Evolutionary conservation across 192 early-diverging fungal species (phyloP).

Genomic region (Globomyces pollinis-pini): DNA sequence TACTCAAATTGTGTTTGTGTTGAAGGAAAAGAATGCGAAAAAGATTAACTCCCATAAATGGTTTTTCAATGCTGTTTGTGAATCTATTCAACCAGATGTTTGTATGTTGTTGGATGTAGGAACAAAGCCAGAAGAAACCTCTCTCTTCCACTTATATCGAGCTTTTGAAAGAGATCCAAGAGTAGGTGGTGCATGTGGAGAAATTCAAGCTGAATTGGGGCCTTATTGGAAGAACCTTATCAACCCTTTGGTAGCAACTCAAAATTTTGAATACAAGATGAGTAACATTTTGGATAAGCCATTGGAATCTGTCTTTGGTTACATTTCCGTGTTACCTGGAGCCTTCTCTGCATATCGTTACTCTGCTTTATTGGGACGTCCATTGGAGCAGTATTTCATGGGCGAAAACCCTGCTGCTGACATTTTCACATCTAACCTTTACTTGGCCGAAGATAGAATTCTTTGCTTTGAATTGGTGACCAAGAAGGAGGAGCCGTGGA

Average conservation of each 20-base stretch:
- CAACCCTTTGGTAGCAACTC: constrained; percentile 67
- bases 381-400: constrained; percentile 62
- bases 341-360: constrained; percentile 74
- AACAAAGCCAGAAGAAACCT: constrained; percentile 55
- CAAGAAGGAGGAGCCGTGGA: constrained; percentile 48
- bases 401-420: constrained; percentile 52
- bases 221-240: constrained; percentile 53
- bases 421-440: constrained; percentile 35
- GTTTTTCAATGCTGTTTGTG: constrained; percentile 71
- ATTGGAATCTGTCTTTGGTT: constrained; percentile 64
- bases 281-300: constrained; percentile 74
- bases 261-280: constrained; percentile 90
- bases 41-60: constrained; percentile 61
- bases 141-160: constrained; percentile 46
- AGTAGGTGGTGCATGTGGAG: constrained; percentile 74
- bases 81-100: constrained; percentile 57
- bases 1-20: constrained; percentile 41
- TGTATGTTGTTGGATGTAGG: constrained; percentile 68
- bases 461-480: constrained; percentile 77
- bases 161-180: constrained; percentile 59
- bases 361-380: constrained; percentile 50
- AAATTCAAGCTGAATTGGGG: constrained; percentile 57
- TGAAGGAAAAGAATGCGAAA: constrained; percentile 55
- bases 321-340: constrained; percentile 74
- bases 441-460: constrained; percentile 74